Base-by-base conservation (phyloP, 148 eudicot species). In the Cornus florida region DNA sequence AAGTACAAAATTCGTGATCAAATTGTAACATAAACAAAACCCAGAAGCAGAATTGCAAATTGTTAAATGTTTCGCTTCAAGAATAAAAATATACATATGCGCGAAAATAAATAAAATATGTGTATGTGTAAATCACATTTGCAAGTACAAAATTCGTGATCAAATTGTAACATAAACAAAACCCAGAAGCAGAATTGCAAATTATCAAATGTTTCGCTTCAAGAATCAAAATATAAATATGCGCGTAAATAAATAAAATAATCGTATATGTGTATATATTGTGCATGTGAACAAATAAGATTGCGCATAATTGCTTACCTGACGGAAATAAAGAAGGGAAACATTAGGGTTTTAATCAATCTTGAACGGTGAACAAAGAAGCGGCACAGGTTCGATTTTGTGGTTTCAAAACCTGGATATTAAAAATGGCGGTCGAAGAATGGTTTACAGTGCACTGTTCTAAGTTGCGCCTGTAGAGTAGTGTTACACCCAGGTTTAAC, bases 401-500 rank as follows among this genome's bases (percentile, higher is more conserved):
- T 46, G 64, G 70, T 77, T 68, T 57, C 72, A 60, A 73, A 31
- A 46, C 75, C 64, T 74, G 3, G 6, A 75, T 50, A 43, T 0
- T 3, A 43, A 43, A 60, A 41, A 69, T 69, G 38, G 68, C 41
- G n/a, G 67, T 38, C 33, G 33, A 22, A 31, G 13, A 32, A 59
- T 70, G 33, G 1, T 5, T 69, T 38, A 65, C 69, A 22, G 70
- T 46, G 39, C 53, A 2, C 32, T 3, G 75, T 43, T 59, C 69
- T 64, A 71, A 71, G 14, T 70, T 56, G 75, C 69, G 69, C 81
- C 68, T 19, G 56, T n/a, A 13, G 53, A 35, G 69, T 56, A 22
- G 33, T 13, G 33, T 35, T 22, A n/a, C 7, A 5, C 20, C 20
- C 64, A 2, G 19, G 64, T 57, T 48, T 8, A 48, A 11, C 10